Conservation (phyloP, 1,284 basidiomycete genomes). For the Ceratobasidium sp. region DNA sequence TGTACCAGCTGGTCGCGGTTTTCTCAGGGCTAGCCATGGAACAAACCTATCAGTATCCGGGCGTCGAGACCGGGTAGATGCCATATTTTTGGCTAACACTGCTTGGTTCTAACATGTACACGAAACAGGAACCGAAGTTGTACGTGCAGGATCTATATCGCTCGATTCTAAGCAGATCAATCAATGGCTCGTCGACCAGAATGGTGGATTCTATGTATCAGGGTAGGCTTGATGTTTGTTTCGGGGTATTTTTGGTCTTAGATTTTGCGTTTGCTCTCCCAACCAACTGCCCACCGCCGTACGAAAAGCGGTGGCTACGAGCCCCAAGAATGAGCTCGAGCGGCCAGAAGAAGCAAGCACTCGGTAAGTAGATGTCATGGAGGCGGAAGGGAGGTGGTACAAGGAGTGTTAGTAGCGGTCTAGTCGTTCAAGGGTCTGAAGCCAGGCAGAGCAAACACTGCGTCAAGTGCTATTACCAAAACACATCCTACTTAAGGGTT, state of each 20-base stretch:
- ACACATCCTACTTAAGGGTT: too few species aligned
- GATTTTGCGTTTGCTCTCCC: slow-evolving; percentile 73
- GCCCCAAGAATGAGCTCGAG: slow-evolving; percentile 69
- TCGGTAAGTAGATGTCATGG: slow-evolving; percentile 78
- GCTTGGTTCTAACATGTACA: neutral
- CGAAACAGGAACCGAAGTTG: slow-evolving; percentile 62
- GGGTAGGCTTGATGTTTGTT: slow-evolving; percentile 69
- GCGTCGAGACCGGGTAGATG: slow-evolving; percentile 72
- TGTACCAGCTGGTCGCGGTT: slow-evolving; percentile 58
- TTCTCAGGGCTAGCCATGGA: too few species aligned
- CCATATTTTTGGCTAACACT: neutral
- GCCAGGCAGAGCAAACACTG: too few species aligned
- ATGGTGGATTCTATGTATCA: slow-evolving; percentile 83
- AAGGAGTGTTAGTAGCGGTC: slow-evolving; percentile 95
- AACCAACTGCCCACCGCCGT: slow-evolving; percentile 96
- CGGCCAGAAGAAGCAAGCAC: slow-evolving; percentile 72
- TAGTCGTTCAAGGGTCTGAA: too few species aligned
- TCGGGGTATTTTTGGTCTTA: neutral
- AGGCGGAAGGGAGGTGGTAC: slow-evolving; percentile 77
- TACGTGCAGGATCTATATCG: slow-evolving; percentile 90
- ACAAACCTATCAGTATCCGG: too few species aligned
- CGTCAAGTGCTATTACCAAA: too few species aligned
- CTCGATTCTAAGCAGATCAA: slow-evolving; percentile 76
- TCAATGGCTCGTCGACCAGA: slow-evolving; percentile 69
- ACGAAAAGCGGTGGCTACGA: slow-evolving; percentile 75